Base-by-base conservation (phyloP, 257 asterid genomes). In the Nyctanthes arbortristis region DNA sequence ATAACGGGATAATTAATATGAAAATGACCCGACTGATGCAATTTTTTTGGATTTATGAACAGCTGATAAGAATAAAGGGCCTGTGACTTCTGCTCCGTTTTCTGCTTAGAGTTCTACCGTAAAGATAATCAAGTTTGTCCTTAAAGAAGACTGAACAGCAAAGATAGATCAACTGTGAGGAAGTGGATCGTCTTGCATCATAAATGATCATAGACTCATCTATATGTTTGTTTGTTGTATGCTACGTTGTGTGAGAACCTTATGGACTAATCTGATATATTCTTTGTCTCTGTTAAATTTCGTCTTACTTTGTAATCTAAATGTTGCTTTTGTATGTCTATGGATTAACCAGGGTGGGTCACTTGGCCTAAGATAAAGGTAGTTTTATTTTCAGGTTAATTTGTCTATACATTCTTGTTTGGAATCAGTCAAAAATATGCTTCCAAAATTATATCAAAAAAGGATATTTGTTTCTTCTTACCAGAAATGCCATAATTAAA, bases 11-110 rank as follows among this genome's bases (percentile, higher is more conserved):
- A 14, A 27, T 54, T 13, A 7, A 8, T 13, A 29, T 47, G 35
- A 3, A 43, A 10, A 5, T 0, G 7, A 65, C 43, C 56, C 12
- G 30, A 24, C 34, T 66, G 33, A 30, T 66, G 63, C 14, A 16
- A 14, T 18, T 4, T 66, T n/a, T 66, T 56, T 30, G 4, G 9
- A 40, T 40, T 58, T 59, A 9, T 40, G 25, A 25, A 59, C 74
- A 69, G 74, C 35, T 69, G 67, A 69, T 45, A 45, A 16, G 28
- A 63, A 7, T 35, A 36, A 63, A 63, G 54, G 18, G 67, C 34
- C 39, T 39, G 47, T 11, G 47, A 39, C 47, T 10, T 39, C n/a
- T 11, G 47, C 13, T 39, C 47, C 47, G 2, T 39, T 39, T 39
- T 39, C 47, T 39, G n/a, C 47, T 9, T 9, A 3, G 16, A 16